Evolutionary conservation across 805 yeast species (phyloP), one percentile per base, ranked within the genome.

Genomic region (Starmerella potacharoeniae): DNA sequence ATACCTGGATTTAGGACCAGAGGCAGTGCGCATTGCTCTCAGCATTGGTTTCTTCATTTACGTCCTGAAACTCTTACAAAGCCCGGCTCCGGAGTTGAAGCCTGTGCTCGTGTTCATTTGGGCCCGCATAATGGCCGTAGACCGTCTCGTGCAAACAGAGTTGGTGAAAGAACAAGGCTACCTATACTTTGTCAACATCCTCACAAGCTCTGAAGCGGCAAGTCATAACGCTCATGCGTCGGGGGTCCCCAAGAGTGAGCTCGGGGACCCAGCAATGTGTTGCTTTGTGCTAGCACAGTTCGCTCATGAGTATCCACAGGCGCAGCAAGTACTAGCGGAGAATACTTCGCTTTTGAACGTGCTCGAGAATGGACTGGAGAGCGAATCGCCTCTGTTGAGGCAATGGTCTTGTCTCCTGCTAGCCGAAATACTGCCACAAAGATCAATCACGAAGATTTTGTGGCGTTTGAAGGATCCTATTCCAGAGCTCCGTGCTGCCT

Each of bases 71-170:
- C 75, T 93, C 28, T 71, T 93, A 36, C 97, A 91, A 66, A 83
- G 95, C 57, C 97, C 97, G 0, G 96, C 97, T 0, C 95, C 87
- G 31, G 97, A 93, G 65, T 74, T 93, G 56, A 89, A 89, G 64
- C 97, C 97, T 0, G 95, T 91, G 3, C 71, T 93, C 55, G 93
- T 93, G 1, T 93, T 91, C 64, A 93, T 93, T 53, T 93, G 98
- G 98, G 96, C 97, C 0, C 76, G 97, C 61, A 88, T 93, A 28
- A 88, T 93, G 93, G 90, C 97, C 3, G 95, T 93, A 29, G 97
- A 91, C 69, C 78, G 80, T 60, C 84, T 85, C 64, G 87, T 96
- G 3, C 98, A 93, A 68, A 89, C 84, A 59, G 98, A 93, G 65
- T 76, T 93, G 34, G 79, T 93, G 60, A 90, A 90, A 63, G 97